These are phyloP conservation scores for Carpinus fangiana DNA, from an alignment of 306 rosid genomes.

Conservation along the genomic window DNA sequence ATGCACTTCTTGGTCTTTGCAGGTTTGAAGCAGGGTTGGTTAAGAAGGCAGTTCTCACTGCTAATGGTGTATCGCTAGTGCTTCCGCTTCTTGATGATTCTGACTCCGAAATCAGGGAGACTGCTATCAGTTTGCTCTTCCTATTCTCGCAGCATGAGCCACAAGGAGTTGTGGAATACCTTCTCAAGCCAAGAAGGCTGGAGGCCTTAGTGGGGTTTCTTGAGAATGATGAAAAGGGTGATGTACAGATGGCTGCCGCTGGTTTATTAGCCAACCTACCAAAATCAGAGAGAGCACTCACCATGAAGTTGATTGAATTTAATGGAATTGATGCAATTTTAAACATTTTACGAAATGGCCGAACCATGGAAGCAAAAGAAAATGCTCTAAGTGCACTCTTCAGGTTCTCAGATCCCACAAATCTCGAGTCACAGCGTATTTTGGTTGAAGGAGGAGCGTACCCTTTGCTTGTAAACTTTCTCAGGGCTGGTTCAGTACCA, in stretches of 20 bases:
- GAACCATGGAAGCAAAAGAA: slow-evolving; percentile 67
- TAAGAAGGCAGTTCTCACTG: slow-evolving; percentile 71
- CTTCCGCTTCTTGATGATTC: slow-evolving; percentile 76
- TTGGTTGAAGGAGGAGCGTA: slow-evolving; percentile 67
- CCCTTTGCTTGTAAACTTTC: slow-evolving; percentile 67
- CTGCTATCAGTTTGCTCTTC: slow-evolving; percentile 63
- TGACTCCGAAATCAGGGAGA: slow-evolving; percentile 65
- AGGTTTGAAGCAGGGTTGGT: slow-evolving; percentile 67
- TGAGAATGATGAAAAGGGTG: slow-evolving; percentile 55
- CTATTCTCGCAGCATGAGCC: slow-evolving; percentile 84
- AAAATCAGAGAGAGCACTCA: slow-evolving; percentile 63
- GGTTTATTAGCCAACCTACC: slow-evolving; percentile 82
- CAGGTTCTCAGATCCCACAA: slow-evolving; percentile 81
- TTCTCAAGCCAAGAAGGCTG: slow-evolving; percentile 80
- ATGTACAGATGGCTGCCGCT: slow-evolving; percentile 82
- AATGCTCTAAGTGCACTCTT: slow-evolving; percentile 88
- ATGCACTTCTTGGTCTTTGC: slow-evolving; percentile 74
- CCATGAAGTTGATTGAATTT: slow-evolving; percentile 56
- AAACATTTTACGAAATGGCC: slow-evolving; percentile 55
- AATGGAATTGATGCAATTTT: slow-evolving; percentile 71
- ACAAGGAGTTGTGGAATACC: slow-evolving; percentile 80
- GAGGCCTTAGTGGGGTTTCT: slow-evolving; percentile 83
- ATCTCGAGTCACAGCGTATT: slow-evolving; percentile 54
- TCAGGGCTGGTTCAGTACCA: slow-evolving; percentile 51
- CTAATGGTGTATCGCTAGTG: slow-evolving; percentile 60